Evolutionary conservation across 1,284 basidiomycete genomes (phyloP).

Genomic region (Ceratobasidium sp.): DNA sequence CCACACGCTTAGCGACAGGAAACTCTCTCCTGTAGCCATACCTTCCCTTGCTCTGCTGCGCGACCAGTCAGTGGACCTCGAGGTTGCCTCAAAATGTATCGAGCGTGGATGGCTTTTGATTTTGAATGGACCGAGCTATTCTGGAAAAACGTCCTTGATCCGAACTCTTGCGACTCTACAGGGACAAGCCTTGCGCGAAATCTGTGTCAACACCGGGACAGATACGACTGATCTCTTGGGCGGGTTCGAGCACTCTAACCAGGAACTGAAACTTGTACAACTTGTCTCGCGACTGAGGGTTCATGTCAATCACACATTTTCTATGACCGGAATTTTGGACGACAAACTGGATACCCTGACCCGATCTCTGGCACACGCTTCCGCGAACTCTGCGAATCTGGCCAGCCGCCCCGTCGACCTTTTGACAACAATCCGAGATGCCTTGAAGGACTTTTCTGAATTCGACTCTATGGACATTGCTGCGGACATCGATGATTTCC

Average conservation of each 20-base stretch:
- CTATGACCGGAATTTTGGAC: neutral
- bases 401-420: neutral
- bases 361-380: neutral
- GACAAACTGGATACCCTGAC: neutral
- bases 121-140: constrained; percentile 79
- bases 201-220: constrained; percentile 88
- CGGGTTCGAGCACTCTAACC: constrained; percentile 85
- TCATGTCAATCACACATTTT: neutral
- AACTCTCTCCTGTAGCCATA: constrained; percentile 57
- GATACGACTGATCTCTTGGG: constrained; percentile 97
- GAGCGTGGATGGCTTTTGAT: constrained; percentile 90
- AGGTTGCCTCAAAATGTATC: constrained; percentile 83
- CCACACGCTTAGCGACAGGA: constrained; percentile 68
- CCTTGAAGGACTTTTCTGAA: neutral
- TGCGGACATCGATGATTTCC: constrained; percentile 14
- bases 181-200: constrained; percentile 78
- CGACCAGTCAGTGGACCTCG: constrained; percentile 59
- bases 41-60: constrained; percentile 58
- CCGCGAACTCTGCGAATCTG: neutral
- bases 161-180: constrained; percentile 78
- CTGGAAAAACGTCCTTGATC: constrained; percentile 87
- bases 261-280: constrained; percentile 28
- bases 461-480: neutral
- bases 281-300: constrained; percentile 5
- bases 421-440: neutral